Base-by-base conservation (phyloP, 306 rosid genomes). In the Benincasa hispida region DNA sequence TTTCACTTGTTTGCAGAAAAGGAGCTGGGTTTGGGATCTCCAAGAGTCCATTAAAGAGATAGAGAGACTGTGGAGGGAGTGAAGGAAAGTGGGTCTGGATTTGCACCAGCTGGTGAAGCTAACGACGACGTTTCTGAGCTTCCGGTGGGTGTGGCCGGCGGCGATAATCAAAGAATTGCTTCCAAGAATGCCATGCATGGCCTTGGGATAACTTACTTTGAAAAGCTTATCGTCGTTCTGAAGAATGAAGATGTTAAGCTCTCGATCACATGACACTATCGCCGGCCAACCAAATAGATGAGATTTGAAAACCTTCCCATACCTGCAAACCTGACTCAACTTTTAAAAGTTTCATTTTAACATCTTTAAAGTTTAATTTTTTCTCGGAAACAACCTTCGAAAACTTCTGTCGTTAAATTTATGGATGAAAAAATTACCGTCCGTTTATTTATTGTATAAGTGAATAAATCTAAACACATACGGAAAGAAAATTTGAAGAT, bases 261-360 rank as follows among this genome's bases (percentile, higher is more conserved):
- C 94, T 72, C 78, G 78, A 82, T 92, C 92, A 58, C 94, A 92
- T 10, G 98, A 92, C 57, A 92, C 94, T 27, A 90, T 86, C 80
- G 94, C 82, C 19, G 87, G 88, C 41, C 79, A 84, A 48, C 96
- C 98, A 81, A 90, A 89, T 10, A 90, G 47, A 85, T 89, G 89
- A 0, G 94, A 90, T 80, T 86, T 92, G 87, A 92, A 92, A 70
- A 92, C 85, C 83, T 76, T 89, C 30, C 96, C 98, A 58, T 86
- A 92, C 80, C 96, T 92, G 56, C 4, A 24, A 5, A 72, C 21
- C 12, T 5, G 34, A 5, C 25, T 10, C 15, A 22, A 32, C 5
- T 32, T 32, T 32, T 32, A 32, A 32, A 3, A 32, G 35, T 32
- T 32, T 32, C 5, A 32, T 32, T 32, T 32, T 4, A 32, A 32